These are phyloP conservation scores for Fusarium verticillioides DNA, from an alignment of 2,329 filamentous ascomycete genomes.

Conservation along the genomic window DNA sequence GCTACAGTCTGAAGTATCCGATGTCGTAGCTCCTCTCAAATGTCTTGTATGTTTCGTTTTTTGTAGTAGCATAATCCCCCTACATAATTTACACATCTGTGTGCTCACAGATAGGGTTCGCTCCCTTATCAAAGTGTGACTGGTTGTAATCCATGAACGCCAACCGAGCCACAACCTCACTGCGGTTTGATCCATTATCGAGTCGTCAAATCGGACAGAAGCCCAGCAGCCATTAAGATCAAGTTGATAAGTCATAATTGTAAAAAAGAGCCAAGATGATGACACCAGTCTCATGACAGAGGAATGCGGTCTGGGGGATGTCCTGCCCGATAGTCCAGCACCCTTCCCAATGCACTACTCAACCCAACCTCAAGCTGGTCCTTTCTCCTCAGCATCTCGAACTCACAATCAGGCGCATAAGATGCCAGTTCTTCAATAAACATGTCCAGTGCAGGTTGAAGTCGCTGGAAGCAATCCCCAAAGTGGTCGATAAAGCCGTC, in stretches of 20 bases:
- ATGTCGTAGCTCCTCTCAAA: no score
- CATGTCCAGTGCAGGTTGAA: background rate
- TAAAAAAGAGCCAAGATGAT: conserved; percentile 1
- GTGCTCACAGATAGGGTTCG: conserved; percentile 14
- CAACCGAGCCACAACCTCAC: conserved; percentile 8
- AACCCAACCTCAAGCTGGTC: conserved; percentile 14
- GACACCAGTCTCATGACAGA: conserved; percentile 10
- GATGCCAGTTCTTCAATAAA: conserved; percentile 9
- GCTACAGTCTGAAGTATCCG: no score
- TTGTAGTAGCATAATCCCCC: background rate
- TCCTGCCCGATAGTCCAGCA: background rate
- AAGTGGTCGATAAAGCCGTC: conserved; percentile 22
- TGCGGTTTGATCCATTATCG: background rate
- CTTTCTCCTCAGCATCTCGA: conserved; percentile 22
- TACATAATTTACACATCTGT: background rate
- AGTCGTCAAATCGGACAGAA: background rate
- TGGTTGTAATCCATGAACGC: background rate
- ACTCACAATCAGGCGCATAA: conserved; percentile 8
- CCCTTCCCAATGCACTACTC: background rate
- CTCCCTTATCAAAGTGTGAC: conserved; percentile 9
- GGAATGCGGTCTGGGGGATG: conserved; percentile 19
- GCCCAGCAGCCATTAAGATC: background rate
- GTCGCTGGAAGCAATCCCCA: conserved; percentile 18
- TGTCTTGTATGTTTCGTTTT: background rate
- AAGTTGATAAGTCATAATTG: background rate